These are phyloP conservation scores for Lipomyces chichibuensis DNA, from an alignment of 805 yeast genomes.

Conservation along the genomic window DNA sequence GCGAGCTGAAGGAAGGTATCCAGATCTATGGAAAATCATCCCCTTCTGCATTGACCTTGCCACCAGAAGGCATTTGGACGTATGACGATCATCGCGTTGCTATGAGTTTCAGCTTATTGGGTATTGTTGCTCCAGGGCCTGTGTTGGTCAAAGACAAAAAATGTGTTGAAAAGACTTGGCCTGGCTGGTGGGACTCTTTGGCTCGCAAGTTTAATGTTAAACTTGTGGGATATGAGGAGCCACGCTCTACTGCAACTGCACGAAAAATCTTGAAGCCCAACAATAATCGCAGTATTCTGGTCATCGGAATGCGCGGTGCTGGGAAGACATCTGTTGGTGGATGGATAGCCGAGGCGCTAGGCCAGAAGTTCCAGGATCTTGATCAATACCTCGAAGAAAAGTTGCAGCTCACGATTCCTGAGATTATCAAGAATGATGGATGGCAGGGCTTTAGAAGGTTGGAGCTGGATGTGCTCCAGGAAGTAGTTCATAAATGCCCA, in stretches of 20 bases:
- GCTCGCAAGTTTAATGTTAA: conserved; percentile 65
- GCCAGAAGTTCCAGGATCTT: conserved; percentile 71
- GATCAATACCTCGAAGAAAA: conserved; percentile 70
- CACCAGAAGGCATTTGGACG: conserved; percentile 67
- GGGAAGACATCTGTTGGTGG: conserved; percentile 87
- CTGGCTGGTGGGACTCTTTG: conserved; percentile 98
- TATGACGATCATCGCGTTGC: conserved; percentile 98
- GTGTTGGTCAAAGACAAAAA: conserved; percentile 81
- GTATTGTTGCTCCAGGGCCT: conserved; percentile 66
- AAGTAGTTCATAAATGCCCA: conserved; percentile 50
- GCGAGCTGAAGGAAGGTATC: conserved; percentile 90
- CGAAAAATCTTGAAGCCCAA: conserved; percentile 25
- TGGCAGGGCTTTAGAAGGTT: conserved; percentile 84
- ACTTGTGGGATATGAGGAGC: conserved; percentile 61
- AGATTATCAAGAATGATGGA: conserved; percentile 64
- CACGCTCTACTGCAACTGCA: background rate
- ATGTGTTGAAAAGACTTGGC: conserved; percentile 98
- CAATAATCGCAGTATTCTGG: conserved; percentile 34
- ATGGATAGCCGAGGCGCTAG: conserved; percentile 73
- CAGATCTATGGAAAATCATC: conserved; percentile 67
- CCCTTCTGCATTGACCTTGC: conserved; percentile 55
- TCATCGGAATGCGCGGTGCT: conserved; percentile 96
- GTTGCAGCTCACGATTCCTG: conserved; percentile 46
- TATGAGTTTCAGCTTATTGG: conserved; percentile 89
- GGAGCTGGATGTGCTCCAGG: conserved; percentile 63